Conservation (phyloP, 257 asterid species). For the Gentiana macrophylla region DNA sequence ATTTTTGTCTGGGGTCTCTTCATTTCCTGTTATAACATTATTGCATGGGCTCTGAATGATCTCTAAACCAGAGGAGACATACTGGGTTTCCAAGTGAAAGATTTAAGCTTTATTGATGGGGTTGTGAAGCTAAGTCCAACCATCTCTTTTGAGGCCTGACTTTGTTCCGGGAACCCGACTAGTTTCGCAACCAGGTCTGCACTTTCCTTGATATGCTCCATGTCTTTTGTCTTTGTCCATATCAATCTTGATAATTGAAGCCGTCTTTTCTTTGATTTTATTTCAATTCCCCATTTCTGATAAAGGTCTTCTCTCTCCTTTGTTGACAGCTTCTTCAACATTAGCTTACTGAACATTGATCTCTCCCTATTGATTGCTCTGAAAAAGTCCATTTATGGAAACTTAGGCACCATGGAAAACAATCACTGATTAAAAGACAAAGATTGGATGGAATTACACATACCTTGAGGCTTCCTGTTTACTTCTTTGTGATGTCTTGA, state of each 20-base stretch:
- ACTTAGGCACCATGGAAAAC: neutral
- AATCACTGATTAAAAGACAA: neutral
- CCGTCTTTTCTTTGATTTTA: constrained; percentile 69
- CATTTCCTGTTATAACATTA: neutral
- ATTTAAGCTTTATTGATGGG: constrained; percentile 23
- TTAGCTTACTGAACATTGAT: constrained; percentile 49
- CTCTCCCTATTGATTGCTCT: constrained; percentile 55
- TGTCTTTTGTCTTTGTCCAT: constrained; percentile 56
- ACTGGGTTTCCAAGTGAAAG: constrained; percentile 53
- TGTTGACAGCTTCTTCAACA: constrained; percentile 46
- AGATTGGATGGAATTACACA: neutral
- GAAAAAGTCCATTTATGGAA: neutral
- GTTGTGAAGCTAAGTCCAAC: constrained; percentile 74
- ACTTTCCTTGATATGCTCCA: constrained; percentile 63
- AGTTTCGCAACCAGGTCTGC: constrained; percentile 62
- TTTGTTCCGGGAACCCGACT: constrained; percentile 49
- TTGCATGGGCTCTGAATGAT: constrained; percentile 7
- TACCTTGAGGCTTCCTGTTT: constrained; percentile 42
- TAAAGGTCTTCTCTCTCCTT: constrained; percentile 63
- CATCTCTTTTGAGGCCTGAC: constrained; percentile 57
- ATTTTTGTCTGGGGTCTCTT: too few relatives aligned
- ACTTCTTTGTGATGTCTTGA: constrained; percentile 33
- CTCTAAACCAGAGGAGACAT: constrained; percentile 32
- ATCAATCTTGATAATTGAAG: constrained; percentile 42
- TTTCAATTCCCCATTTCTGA: constrained; percentile 55